Evolutionary conservation across 495 filamentous ascomycete genomes (phyloP).

Genomic region (Talaromyces nanjingensis): DNA sequence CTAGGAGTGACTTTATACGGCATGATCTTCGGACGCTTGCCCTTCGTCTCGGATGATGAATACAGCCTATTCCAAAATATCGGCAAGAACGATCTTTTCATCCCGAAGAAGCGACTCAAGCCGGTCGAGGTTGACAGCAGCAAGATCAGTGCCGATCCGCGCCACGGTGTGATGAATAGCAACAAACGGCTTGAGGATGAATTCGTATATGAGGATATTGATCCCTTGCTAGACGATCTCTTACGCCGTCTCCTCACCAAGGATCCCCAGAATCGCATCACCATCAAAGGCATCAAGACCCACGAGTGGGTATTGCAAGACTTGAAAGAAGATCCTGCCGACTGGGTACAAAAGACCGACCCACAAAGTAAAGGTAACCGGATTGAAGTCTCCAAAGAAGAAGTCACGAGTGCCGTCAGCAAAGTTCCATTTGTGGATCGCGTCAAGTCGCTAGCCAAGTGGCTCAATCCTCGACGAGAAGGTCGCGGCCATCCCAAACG

Average conservation of each 20-base stretch:
- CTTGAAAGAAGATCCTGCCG: constrained; percentile 56
- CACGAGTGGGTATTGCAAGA: constrained; percentile 92
- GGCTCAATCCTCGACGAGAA: constrained; percentile 53
- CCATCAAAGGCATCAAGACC: constrained; percentile 85
- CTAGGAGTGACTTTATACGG: constrained; percentile 94
- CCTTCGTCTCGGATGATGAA: constrained; percentile 86
- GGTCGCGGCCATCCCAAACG: constrained; percentile 43
- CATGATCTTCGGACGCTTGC: constrained; percentile 85
- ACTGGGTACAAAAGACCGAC: constrained; percentile 93
- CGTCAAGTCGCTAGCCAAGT: constrained; percentile 46
- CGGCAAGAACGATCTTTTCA: constrained; percentile 81
- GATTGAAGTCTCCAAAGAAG: constrained; percentile 87
- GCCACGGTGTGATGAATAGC: constrained; percentile 22
- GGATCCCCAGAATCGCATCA: constrained; percentile 81
- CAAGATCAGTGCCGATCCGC: constrained; percentile 26
- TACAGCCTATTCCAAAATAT: constrained; percentile 87
- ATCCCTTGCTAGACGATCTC: constrained; percentile 74
- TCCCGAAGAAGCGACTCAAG: constrained; percentile 71
- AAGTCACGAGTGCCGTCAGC: constrained; percentile 85
- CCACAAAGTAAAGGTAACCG: constrained; percentile 78
- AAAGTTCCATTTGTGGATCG: constrained; percentile 81
- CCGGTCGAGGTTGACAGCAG: constrained; percentile 59
- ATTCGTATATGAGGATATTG: constrained; percentile 78
- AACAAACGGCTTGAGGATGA: constrained; percentile 59
- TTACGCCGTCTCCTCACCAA: constrained; percentile 77